Conservation (phyloP, 768 basidiomycete genomes). For the Porpolomopsis calyptriformis region DNA sequence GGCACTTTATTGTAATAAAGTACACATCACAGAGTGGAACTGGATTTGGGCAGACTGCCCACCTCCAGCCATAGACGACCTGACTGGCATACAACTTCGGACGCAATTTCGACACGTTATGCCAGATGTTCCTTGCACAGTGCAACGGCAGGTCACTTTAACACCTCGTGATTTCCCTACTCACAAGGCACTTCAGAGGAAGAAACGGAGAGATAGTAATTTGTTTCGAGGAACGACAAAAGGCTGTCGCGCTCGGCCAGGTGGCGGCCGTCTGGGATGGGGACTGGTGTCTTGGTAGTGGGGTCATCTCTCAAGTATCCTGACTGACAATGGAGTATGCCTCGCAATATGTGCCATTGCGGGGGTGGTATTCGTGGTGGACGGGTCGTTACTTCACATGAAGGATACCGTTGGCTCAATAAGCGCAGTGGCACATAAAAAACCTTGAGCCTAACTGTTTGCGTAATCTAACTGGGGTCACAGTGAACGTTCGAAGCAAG, state of each 20-base stretch:
- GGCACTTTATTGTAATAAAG: conserved; percentile 32
- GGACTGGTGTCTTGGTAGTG: conserved; percentile 79
- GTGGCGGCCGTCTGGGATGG: conserved; percentile 63
- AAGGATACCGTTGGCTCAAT: no score
- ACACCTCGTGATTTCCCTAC: not conserved
- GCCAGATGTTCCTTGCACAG: conserved; percentile 40
- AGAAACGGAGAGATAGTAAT: conserved; percentile 28
- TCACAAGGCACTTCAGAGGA: conserved; percentile 14
- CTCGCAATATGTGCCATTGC: no score
- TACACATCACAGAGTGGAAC: conserved; percentile 40
- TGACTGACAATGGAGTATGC: no score
- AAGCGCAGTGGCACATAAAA: no score
- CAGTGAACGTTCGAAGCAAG: no score
- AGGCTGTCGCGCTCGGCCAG: conserved; percentile 72
- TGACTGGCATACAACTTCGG: conserved; percentile 36
- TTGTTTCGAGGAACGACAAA: conserved; percentile 46
- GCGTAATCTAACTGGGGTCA: no score
- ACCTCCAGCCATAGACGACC: conserved; percentile 33
- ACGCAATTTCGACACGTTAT: conserved; percentile 69
- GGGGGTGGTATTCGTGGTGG: no score
- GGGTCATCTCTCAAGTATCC: conserved; percentile 38
- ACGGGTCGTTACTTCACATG: no score
- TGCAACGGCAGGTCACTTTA: conserved; percentile 33
- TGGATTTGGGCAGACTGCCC: conserved; percentile 71
- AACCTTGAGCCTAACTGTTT: no score